Evolutionary conservation across 2,329 filamentous ascomycete species (phyloP).

Genomic region (Pseudopithomyces chartarum): DNA sequence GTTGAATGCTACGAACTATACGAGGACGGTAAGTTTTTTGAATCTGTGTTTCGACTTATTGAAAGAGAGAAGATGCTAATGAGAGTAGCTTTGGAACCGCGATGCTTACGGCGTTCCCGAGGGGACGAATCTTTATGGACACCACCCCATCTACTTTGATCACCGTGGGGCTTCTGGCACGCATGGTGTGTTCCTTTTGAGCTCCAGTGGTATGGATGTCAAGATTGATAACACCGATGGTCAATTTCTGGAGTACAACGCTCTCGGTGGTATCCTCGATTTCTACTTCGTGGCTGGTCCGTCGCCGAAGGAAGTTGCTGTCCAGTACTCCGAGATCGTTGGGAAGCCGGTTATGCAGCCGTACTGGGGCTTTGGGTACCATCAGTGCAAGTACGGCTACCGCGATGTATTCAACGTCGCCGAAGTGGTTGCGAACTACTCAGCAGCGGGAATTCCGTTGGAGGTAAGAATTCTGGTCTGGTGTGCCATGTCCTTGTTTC

Average conservation of each 20-base stretch:
- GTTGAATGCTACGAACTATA: slow-evolving; percentile 71
- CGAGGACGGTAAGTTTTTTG: slow-evolving; percentile 52
- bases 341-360: slow-evolving; percentile 55
- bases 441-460: slow-evolving; percentile 63
- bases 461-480: slow-evolving; percentile 21
- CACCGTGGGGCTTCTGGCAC: slow-evolving; percentile 59
- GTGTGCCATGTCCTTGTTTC: fast-evolving
- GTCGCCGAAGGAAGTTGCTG: slow-evolving; percentile 51
- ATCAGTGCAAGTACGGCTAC: slow-evolving; percentile 57
- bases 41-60: not conserved
- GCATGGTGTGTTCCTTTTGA: slow-evolving; percentile 44
- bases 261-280: slow-evolving; percentile 78
- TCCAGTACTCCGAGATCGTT: slow-evolving; percentile 55
- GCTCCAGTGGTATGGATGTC: slow-evolving; percentile 66
- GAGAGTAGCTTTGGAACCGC: slow-evolving; percentile 70
- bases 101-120: slow-evolving; percentile 67
- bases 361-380: slow-evolving; percentile 59
- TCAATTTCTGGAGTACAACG: slow-evolving; percentile 79
- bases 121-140: slow-evolving; percentile 71
- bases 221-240: slow-evolving; percentile 69
- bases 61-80: too few relatives aligned
- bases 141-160: slow-evolving; percentile 77
- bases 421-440: slow-evolving; percentile 70
- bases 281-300: slow-evolving; percentile 59
- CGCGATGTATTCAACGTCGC: slow-evolving; percentile 66